Evolutionary conservation across 2,329 filamentous ascomycete species (phyloP).

Genomic region (Knufia fluminis): DNA sequence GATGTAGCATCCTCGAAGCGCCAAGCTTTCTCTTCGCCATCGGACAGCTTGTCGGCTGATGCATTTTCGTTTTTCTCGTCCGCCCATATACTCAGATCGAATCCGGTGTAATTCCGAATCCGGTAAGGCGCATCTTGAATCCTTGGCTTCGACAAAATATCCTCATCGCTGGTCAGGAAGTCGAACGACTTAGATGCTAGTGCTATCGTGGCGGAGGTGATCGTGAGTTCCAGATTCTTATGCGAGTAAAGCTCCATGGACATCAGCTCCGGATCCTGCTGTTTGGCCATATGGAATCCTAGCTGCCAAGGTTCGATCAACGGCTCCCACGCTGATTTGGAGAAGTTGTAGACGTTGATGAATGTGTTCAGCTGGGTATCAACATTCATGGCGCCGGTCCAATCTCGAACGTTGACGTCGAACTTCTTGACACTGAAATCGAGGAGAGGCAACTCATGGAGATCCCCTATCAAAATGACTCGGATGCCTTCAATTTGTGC

Average conservation of each 20-base stretch:
- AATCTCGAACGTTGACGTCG: conserved; percentile 73
- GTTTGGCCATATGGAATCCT: conserved; percentile 78
- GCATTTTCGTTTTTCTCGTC: conserved; percentile 61
- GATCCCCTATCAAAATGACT: conserved; percentile 86
- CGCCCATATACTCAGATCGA: conserved; percentile 75
- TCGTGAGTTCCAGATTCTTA: conserved; percentile 80
- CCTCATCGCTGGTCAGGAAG: conserved; percentile 78
- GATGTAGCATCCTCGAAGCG: conserved; percentile 94
- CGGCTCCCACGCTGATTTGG: conserved; percentile 97
- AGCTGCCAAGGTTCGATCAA: conserved; percentile 92
- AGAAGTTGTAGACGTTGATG: conserved; percentile 97
- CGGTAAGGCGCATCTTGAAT: conserved; percentile 86
- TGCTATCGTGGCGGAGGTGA: conserved; percentile 90
- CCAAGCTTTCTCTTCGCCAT: conserved; percentile 90
- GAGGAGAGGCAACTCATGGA: conserved; percentile 89
- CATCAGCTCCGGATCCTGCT: conserved; percentile 63
- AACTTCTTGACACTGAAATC: conserved; percentile 92
- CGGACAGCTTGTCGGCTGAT: conserved; percentile 64
- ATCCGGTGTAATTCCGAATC: conserved; percentile 92
- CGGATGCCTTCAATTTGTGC: conserved; percentile 79
- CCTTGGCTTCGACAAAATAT: conserved; percentile 86
- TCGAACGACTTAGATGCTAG: conserved; percentile 86
- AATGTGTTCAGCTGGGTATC: conserved; percentile 90
- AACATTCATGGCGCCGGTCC: conserved; percentile 78
- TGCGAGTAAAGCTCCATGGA: conserved; percentile 80